A percentile compares a stretch with the other conserved stretches of the same genome.
Conservation (phyloP, 371 early-diverging fungal genomes). For the Mucor velutinosus region DNA sequence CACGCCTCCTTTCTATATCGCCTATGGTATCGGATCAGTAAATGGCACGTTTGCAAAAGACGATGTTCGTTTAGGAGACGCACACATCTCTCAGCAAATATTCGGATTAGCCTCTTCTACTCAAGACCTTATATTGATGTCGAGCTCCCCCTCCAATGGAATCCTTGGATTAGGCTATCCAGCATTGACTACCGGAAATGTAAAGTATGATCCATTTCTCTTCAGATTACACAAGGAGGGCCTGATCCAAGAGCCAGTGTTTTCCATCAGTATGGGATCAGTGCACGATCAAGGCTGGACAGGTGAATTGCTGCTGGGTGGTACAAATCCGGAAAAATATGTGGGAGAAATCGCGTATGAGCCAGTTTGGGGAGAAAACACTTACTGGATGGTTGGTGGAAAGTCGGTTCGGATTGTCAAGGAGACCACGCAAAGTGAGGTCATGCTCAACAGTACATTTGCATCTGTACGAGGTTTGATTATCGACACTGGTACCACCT, state of each 20-base stretch:
- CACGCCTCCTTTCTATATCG: slow-evolving; percentile 9
- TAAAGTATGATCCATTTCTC: slow-evolving; percentile 20
- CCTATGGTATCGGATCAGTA: slow-evolving; percentile 30
- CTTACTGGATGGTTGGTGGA: slow-evolving; percentile 18
- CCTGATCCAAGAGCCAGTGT: slow-evolving; percentile 26
- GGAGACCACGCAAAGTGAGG: not conserved
- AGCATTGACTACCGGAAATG: slow-evolving; percentile 2
- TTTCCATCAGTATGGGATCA: slow-evolving; percentile 20
- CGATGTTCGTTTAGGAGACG: slow-evolving; percentile 19
- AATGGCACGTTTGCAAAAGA: slow-evolving; percentile 28
- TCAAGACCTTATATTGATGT: slow-evolving; percentile 17
- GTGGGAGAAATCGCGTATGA: slow-evolving; percentile 49
- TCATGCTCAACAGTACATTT: slow-evolving; percentile 4
- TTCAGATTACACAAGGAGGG: slow-evolving; percentile 16
- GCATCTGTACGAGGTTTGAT: slow-evolving; percentile 25
- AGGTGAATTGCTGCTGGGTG: slow-evolving; percentile 60
- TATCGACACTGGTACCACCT: slow-evolving; percentile 24
- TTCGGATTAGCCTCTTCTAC: slow-evolving; percentile 38
- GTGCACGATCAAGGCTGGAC: slow-evolving; percentile 6
- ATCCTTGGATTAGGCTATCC: slow-evolving; percentile 39
- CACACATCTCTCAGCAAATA: slow-evolving; percentile 27
- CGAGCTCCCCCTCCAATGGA: slow-evolving; percentile 24
- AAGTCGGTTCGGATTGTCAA: not conserved
- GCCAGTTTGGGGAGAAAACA: slow-evolving; percentile 14
- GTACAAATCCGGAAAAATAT: slow-evolving; percentile 52